phyloP scores from a whole-genome alignment of 75 land plant species.

The Adiantum capillusveneris region DNA sequence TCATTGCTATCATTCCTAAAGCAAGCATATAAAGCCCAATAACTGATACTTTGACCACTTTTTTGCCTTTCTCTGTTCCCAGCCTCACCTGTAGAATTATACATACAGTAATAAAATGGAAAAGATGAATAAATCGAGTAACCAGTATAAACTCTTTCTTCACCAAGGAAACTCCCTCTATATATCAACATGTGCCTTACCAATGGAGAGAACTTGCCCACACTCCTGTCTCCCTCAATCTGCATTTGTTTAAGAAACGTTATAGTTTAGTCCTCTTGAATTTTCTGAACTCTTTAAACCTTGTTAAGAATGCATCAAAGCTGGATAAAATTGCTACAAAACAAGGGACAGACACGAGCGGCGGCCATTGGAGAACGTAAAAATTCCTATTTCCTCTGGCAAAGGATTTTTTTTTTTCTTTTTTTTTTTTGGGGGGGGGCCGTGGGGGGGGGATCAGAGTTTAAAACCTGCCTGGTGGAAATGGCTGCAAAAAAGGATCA shows the following conservation, averaged over 20 bases:
- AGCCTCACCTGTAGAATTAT: conserved; percentile 59
- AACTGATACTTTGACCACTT: conserved; percentile 51
- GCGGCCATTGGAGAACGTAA: too few species aligned
- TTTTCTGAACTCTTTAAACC: not conserved
- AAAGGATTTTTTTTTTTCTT: too few species aligned
- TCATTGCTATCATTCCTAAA: conserved; percentile 21
- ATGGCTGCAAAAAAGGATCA: conserved; percentile 96
- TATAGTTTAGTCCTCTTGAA: too few species aligned
- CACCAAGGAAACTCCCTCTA: not conserved
- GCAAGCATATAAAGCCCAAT: conserved; percentile 39
- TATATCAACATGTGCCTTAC: conserved; percentile 21
- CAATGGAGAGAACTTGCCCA: conserved; percentile 90
- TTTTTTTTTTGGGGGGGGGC: too few species aligned
- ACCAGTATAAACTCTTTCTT: not conserved
- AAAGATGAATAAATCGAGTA: too few species aligned
- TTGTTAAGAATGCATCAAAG: not conserved
- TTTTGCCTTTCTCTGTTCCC: conserved; percentile 62
- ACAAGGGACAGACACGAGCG: too few species aligned
- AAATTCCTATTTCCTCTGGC: too few species aligned
- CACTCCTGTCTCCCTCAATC: conserved; percentile 80
- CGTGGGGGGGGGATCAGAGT: too few species aligned
- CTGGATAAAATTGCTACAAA: too few species aligned
- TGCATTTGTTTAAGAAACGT: too few species aligned
- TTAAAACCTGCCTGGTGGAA: conserved; percentile 71
- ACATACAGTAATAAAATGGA: not conserved